These are phyloP conservation scores for Aspergillus hiratsukae DNA, from an alignment of 2,329 filamentous ascomycete genomes.

Conservation along the genomic window DNA sequence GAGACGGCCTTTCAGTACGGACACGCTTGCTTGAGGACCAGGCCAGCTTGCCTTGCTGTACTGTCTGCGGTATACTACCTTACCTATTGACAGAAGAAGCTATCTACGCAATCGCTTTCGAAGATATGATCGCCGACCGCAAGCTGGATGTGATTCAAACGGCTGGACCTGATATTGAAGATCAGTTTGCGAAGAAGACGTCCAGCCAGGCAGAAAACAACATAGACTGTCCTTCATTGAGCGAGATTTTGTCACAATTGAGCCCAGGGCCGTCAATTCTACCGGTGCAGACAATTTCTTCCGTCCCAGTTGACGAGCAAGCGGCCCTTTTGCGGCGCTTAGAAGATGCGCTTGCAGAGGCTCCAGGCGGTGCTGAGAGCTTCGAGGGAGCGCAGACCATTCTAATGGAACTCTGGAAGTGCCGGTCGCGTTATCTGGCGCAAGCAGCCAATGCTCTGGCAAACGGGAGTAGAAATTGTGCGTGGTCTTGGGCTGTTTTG, in stretches of 20 bases:
- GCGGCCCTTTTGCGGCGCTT: constrained; percentile 32
- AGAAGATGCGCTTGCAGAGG: constrained; percentile 24
- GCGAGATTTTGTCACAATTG: constrained; percentile 22
- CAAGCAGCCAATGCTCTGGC: constrained; percentile 37
- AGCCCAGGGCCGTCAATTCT: constrained; percentile 17
- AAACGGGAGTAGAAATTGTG: constrained; percentile 41
- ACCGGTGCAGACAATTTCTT: constrained; percentile 13
- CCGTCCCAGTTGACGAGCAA: constrained; percentile 26
- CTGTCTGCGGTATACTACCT: not conserved
- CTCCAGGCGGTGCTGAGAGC: constrained; percentile 20
- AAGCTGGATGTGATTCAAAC: constrained; percentile 11
- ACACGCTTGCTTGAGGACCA: not conserved
- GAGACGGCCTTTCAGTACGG: not conserved
- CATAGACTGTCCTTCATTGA: constrained; percentile 23
- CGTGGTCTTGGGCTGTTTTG: constrained; percentile 15
- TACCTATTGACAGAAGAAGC: not conserved
- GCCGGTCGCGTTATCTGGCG: constrained; percentile 30
- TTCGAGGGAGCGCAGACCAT: constrained; percentile 26
- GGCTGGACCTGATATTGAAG: not conserved
- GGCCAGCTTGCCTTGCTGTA: not conserved
- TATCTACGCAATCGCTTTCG: not conserved
- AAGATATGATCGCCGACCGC: constrained; percentile 12
- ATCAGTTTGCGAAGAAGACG: not conserved
- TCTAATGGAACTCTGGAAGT: constrained; percentile 35
- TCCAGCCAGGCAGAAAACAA: not conserved